A percentile compares a stretch with the other conserved stretches of the same genome.
phyloP scores from a whole-genome alignment of 2,329 filamentous ascomycete species.

The Neocucurbitaria cava region DNA sequence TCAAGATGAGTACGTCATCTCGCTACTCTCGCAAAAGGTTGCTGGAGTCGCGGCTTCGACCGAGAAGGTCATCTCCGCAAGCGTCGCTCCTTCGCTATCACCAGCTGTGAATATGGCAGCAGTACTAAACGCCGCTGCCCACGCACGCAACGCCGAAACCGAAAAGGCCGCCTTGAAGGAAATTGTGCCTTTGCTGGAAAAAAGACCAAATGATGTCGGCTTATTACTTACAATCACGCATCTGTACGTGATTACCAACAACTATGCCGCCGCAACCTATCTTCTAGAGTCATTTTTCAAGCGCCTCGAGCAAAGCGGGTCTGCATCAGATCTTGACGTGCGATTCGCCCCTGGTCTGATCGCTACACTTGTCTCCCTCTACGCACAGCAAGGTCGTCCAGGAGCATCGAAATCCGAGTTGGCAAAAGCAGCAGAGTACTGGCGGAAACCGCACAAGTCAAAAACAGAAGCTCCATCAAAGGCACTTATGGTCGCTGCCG shows the following conservation, averaged over 20 bases:
- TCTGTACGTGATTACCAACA: constrained; percentile 75
- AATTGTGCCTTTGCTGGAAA: constrained; percentile 73
- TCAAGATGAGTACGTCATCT: constrained; percentile 69
- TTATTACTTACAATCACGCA: constrained; percentile 81
- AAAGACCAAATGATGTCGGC: constrained; percentile 79
- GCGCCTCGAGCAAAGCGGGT: constrained; percentile 69
- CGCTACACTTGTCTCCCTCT: constrained; percentile 79
- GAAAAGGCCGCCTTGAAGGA: constrained; percentile 74
- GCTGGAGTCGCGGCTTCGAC: constrained; percentile 67
- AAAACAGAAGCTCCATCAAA: constrained; percentile 52
- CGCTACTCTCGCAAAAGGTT: constrained; percentile 72
- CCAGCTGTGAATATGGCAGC: constrained; percentile 63
- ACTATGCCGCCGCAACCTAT: constrained; percentile 75
- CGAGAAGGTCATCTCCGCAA: constrained; percentile 56
- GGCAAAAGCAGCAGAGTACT: constrained; percentile 79
- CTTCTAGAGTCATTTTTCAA: constrained; percentile 78
- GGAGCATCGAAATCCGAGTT: constrained; percentile 75
- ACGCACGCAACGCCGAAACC: constrained; percentile 64
- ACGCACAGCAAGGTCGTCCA: constrained; percentile 76
- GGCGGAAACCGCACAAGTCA: constrained; percentile 67
- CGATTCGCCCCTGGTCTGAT: constrained; percentile 86
- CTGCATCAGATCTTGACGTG: constrained; percentile 67
- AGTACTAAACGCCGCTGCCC: constrained; percentile 76
- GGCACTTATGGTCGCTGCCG: constrained; percentile 77
- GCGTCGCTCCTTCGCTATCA: constrained; percentile 55